Evolutionary conservation across 345 rosid genomes (phyloP).

Genomic region (Murraya paniculata): DNA sequence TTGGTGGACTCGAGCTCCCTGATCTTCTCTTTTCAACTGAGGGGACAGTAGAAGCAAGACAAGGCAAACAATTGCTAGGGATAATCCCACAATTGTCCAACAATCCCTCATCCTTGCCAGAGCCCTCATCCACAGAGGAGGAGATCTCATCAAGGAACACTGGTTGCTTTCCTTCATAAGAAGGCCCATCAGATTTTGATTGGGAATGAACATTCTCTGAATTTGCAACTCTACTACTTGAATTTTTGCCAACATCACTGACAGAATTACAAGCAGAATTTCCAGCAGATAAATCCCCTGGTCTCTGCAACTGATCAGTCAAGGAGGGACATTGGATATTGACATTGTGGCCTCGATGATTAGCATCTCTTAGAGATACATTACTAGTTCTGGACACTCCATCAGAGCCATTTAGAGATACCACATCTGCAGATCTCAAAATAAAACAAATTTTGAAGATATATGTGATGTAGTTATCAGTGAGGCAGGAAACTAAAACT

Average conservation of each 20-base stretch:
- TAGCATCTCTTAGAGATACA: conserved; percentile 36
- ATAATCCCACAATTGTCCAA: conserved; percentile 67
- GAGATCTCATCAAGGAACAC: conserved; percentile 55
- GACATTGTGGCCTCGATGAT: conserved; percentile 31
- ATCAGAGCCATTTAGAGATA: conserved; percentile 58
- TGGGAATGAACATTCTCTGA: conserved; percentile 31
- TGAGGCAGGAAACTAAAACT: neutral
- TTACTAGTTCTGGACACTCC: conserved; percentile 49
- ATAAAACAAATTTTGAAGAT: neutral
- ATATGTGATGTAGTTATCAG: neutral
- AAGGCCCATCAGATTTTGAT: conserved; percentile 27
- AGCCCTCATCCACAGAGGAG: conserved; percentile 51
- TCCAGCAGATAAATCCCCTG: conserved; percentile 32
- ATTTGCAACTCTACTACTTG: conserved; percentile 28
- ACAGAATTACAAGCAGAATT: conserved; percentile 35
- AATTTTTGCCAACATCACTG: conserved; percentile 24
- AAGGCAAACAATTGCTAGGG: conserved; percentile 80
- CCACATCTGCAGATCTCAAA: conserved; percentile 46
- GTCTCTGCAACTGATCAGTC: conserved; percentile 36
- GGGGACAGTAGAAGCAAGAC: conserved; percentile 62
- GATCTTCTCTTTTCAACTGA: conserved; percentile 73
- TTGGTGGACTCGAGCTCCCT: conserved; percentile 64
- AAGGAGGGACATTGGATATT: conserved; percentile 24
- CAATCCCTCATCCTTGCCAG: conserved; percentile 42
- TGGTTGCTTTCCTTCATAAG: conserved; percentile 40